These are phyloP conservation scores for Seiridium cupressi DNA, from an alignment of 2,329 filamentous ascomycete genomes.

Conservation along the genomic window DNA sequence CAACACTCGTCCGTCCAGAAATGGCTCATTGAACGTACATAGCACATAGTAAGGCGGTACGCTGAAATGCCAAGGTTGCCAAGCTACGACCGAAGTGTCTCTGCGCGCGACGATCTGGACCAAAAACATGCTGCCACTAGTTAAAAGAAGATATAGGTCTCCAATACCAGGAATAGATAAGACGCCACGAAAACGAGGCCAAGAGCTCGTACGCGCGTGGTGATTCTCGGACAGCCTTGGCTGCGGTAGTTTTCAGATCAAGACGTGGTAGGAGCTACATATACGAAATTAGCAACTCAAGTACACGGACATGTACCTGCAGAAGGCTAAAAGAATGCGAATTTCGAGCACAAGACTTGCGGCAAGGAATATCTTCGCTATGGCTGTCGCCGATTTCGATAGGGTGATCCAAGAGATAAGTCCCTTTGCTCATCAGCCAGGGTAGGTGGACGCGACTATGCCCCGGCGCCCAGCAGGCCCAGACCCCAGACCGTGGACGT, in stretches of 20 bases:
- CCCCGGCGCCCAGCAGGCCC: neutral
- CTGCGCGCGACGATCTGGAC: slow-evolving; percentile 9
- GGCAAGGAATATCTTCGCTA: slow-evolving; percentile 3
- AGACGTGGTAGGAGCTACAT: too few species aligned
- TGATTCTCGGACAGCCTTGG: neutral
- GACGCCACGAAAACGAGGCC: slow-evolving; percentile 16
- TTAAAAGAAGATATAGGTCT: slow-evolving; percentile 14
- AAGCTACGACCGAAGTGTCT: slow-evolving; percentile 11
- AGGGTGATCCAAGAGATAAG: neutral
- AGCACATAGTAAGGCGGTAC: neutral
- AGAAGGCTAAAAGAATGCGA: neutral
- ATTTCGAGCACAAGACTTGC: neutral
- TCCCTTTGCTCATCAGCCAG: neutral
- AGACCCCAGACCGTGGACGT: neutral
- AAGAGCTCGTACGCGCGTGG: neutral
- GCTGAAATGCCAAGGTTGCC: slow-evolving; percentile 11
- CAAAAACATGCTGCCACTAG: slow-evolving; percentile 13
- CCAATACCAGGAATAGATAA: slow-evolving; percentile 19
- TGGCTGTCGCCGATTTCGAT: neutral
- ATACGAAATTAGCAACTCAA: too few species aligned
- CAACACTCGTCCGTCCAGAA: slow-evolving; percentile 10
- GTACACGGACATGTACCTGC: neutral
- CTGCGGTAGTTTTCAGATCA: neutral
- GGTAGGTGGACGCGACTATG: neutral
- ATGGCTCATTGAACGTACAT: slow-evolving; percentile 7